These are phyloP conservation scores for Pseudogymnoascus sp. DNA, from an alignment of 2,329 filamentous ascomycete species.

Conservation along the genomic window DNA sequence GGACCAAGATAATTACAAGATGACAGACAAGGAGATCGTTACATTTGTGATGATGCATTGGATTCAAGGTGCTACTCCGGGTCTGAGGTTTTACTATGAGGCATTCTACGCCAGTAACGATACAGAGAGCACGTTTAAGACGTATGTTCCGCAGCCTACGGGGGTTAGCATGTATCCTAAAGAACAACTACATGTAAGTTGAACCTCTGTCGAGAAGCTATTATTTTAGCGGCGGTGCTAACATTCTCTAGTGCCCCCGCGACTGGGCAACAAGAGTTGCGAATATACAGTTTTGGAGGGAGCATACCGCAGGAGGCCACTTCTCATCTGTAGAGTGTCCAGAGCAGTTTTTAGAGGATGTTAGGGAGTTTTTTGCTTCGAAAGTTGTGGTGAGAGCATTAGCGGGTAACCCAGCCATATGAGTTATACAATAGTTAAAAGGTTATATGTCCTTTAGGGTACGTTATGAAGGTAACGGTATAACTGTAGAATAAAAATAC, in stretches of 20 bases:
- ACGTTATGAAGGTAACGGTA: too few species aligned
- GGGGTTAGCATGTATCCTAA: too few species aligned
- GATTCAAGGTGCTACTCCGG: slow-evolving; percentile 19
- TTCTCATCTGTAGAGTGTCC: slow-evolving; percentile 56
- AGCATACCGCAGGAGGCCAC: slow-evolving; percentile 34
- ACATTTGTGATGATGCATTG: slow-evolving; percentile 40
- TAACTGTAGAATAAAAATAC: too few species aligned
- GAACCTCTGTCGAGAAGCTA: too few species aligned
- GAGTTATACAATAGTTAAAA: too few species aligned
- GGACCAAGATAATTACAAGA: slow-evolving; percentile 54
- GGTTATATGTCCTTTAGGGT: too few species aligned
- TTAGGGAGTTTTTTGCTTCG: slow-evolving; percentile 47
- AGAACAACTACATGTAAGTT: slow-evolving; percentile 44
- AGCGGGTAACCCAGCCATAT: too few species aligned
- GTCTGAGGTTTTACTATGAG: slow-evolving; percentile 19
- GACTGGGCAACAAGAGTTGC: slow-evolving; percentile 53
- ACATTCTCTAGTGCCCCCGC: slow-evolving; percentile 40
- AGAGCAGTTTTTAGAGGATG: slow-evolving; percentile 43
- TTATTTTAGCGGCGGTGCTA: too few species aligned
- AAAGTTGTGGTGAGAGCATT: too few species aligned
- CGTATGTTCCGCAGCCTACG: too few species aligned
- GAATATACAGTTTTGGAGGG: slow-evolving; percentile 49
- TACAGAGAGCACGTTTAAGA: neutral
- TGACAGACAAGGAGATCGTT: slow-evolving; percentile 70
- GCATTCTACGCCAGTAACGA: neutral